These are phyloP conservation scores for Pseudonitzschia multiseries DNA, from an alignment of 108 stramenopile species.

Conservation along the genomic window DNA sequence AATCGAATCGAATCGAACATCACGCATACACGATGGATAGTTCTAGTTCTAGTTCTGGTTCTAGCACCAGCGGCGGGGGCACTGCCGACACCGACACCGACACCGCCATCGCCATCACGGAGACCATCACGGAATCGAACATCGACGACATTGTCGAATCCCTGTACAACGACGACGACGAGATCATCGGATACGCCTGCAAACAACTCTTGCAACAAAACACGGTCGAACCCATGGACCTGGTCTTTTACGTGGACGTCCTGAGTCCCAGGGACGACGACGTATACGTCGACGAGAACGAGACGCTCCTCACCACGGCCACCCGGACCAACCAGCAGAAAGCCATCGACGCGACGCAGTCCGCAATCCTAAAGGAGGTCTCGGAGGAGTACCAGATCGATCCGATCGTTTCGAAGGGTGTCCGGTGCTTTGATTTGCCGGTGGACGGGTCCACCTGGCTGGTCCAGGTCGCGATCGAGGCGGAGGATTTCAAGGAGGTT, in stretches of 20 bases:
- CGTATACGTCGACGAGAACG: no score
- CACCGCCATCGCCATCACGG: neutral
- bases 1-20: no score
- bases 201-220: slow-evolving; percentile 17
- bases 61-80: no score
- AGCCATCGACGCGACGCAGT: slow-evolving; percentile 11
- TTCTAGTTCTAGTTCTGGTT: no score
- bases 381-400: slow-evolving; percentile 22
- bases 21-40: no score
- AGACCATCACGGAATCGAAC: slow-evolving; percentile 10
- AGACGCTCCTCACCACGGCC: neutral
- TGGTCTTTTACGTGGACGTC: slow-evolving; percentile 36
- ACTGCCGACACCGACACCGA: no score
- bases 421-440: slow-evolving; percentile 21
- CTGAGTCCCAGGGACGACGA: slow-evolving; percentile 13
- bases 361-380: slow-evolving; percentile 5
- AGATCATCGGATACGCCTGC: slow-evolving; percentile 26
- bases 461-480: slow-evolving; percentile 20
- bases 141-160: slow-evolving; percentile 13
- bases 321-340: neutral
- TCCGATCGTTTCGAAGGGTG: slow-evolving; percentile 13
- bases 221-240: slow-evolving; percentile 22
- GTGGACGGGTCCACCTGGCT: slow-evolving; percentile 31
- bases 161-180: neutral
- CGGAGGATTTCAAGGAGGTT: slow-evolving; percentile 15